Base-by-base conservation (phyloP, 78 protist genomes). In the Dictyostelium brefeldianum region DNA sequence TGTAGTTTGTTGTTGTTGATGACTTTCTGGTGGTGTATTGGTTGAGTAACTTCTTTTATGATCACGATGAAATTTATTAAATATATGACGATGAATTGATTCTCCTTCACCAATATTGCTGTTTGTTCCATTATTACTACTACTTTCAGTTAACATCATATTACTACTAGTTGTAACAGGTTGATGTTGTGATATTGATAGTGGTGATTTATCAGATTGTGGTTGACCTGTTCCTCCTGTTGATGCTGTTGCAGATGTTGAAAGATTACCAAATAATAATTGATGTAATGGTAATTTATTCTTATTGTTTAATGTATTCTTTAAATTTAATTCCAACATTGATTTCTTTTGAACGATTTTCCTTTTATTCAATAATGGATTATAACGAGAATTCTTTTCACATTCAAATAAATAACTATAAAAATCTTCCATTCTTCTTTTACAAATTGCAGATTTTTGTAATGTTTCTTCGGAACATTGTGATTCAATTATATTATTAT, bases 291-390 rank as follows among this genome's bases (percentile, higher is more conserved):
- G 75, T 36, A 36, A 36, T 36, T 36, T 36, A 36, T 36, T 36
- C 29, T 67, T 59, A 7, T 80, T 71, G 8, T 80, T 41, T 62
- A n/a, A 36, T 80, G 41, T 36, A 62, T n/a, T 14, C 17, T 15
- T 56, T 47, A 46, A 56, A 20, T 18, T 18, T 17, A 56, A 10
- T 46, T 80, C 46, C 12, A 62, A 31, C 14, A 62, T 27, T 25
- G 74, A n/a, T 17, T 75, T 85, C 3, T 65, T 56, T 75, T 85
- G 83, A 75, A 15, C 15, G 5, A 36, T 51, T 48, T 56, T 71
- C 75, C 92, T 53, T 41, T 75, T 85, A 15, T 83, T 62, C 46
- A 54, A 7, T 17, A 83, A 27, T 54, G 91, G 91, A 56, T 85
- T 71, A 48, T 85, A 85, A 31, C 56, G 9, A 17, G 54, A 31